phyloP scores from a whole-genome alignment of 2,329 filamentous ascomycete genomes.

The Pseudopyrenochaeta lycopersici region DNA sequence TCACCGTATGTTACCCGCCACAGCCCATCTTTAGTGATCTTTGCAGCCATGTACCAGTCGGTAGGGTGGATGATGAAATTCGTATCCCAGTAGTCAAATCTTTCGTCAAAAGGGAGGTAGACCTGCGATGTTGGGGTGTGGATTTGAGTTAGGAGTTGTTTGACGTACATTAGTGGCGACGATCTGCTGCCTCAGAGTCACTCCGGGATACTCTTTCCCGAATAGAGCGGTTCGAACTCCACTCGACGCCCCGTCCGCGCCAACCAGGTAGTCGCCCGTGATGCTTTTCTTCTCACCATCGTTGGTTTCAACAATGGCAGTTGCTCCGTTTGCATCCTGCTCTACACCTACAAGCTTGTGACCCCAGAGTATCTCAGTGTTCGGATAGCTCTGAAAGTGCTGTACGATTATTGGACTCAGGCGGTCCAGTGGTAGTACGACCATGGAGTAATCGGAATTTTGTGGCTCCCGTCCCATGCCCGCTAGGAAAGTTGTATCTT shows the following conservation, averaged over 20 bases:
- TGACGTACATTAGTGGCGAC: slow-evolving; percentile 67
- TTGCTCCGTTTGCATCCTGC: slow-evolving; percentile 40
- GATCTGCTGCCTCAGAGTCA: slow-evolving; percentile 68
- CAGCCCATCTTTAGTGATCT: slow-evolving; percentile 66
- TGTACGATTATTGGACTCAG: slow-evolving; percentile 39
- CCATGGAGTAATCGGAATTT: slow-evolving; percentile 37
- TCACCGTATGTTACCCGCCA: slow-evolving; percentile 73
- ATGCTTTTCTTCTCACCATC: slow-evolving; percentile 36
- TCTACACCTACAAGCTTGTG: slow-evolving; percentile 43
- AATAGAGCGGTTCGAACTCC: slow-evolving; percentile 43
- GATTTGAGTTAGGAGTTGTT: neutral
- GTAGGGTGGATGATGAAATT: slow-evolving; percentile 71
- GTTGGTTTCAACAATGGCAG: slow-evolving; percentile 35
- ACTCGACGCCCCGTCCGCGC: slow-evolving; percentile 47
- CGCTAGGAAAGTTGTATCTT: slow-evolving; percentile 41
- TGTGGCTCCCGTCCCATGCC: slow-evolving; percentile 43
- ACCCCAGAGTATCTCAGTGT: slow-evolving; percentile 41
- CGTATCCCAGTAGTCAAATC: slow-evolving; percentile 63
- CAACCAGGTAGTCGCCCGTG: slow-evolving; percentile 45
- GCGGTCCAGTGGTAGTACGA: slow-evolving; percentile 41
- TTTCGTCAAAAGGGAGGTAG: slow-evolving; percentile 67
- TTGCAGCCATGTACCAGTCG: slow-evolving; percentile 70
- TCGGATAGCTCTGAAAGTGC: slow-evolving; percentile 38
- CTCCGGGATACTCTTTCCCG: slow-evolving; percentile 61
- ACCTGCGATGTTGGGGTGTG: slow-evolving; percentile 52